Percentiles rank a stretch among this genome's conserved stretches.
Evolutionary conservation across 495 filamentous ascomycete species (phyloP).

Genomic region (Paragyromitra xinjiangensis): DNA sequence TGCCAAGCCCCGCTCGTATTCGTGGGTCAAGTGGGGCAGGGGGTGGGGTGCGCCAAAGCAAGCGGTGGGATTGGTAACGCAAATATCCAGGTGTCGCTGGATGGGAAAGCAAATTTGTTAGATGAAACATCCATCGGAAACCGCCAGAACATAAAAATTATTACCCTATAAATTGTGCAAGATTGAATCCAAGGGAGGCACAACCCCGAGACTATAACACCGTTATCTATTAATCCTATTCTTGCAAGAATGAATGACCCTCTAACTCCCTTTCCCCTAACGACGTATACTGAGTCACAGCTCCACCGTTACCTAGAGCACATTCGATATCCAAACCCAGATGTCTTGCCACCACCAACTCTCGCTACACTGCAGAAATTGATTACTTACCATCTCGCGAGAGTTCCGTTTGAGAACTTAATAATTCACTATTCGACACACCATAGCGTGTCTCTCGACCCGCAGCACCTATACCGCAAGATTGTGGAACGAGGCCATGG

Average conservation of each 20-base stretch:
- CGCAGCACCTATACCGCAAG: slow-evolving; percentile 69
- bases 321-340: slow-evolving; percentile 19
- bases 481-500: slow-evolving; percentile 71
- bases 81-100: neutral
- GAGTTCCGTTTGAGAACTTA: slow-evolving; percentile 77
- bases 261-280: slow-evolving; percentile 10
- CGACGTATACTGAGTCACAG: slow-evolving; percentile 20
- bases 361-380: slow-evolving; percentile 60
- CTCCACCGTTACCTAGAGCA: slow-evolving; percentile 28
- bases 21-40: neutral
- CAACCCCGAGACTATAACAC: neutral
- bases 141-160: neutral
- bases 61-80: slow-evolving; percentile 1
- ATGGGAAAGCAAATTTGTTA: neutral
- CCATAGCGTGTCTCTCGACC: slow-evolving; percentile 66
- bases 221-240: neutral
- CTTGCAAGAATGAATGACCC: slow-evolving; percentile 14
- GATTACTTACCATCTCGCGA: slow-evolving; percentile 65
- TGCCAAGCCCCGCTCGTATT: slow-evolving; percentile 29
- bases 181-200: neutral
- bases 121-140: slow-evolving; percentile 4
- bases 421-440: slow-evolving; percentile 65
- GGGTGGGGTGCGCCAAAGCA: neutral
- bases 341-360: slow-evolving; percentile 18
- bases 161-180: slow-evolving; percentile 7